These are phyloP conservation scores for Crithidia expoeki DNA, from an alignment of 208 protist species.

Conservation along the genomic window DNA sequence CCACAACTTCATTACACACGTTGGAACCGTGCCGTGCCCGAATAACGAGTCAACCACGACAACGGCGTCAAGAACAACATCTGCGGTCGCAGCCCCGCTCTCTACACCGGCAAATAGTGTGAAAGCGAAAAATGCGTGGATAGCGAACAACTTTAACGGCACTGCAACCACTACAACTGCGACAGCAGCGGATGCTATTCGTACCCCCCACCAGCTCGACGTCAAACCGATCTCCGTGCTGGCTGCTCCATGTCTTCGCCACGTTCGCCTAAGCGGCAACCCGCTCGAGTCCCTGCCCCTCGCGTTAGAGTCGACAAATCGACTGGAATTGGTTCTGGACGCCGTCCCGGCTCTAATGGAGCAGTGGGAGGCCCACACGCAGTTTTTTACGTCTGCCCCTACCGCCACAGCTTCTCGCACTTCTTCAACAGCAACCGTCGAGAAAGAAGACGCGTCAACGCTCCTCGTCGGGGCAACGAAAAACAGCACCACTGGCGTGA, in stretches of 20 bases:
- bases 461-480: too few relatives aligned
- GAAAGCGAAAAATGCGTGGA: too few relatives aligned
- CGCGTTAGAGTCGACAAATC: constrained; percentile 48
- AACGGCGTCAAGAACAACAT: too few relatives aligned
- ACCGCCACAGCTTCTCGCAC: not conserved
- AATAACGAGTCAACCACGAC: too few relatives aligned
- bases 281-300: constrained; percentile 59
- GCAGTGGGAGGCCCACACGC: constrained; percentile 60
- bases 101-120: not conserved
- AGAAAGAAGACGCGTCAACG: too few relatives aligned
- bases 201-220: too few relatives aligned
- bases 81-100: too few relatives aligned
- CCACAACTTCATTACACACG: constrained; percentile 59
- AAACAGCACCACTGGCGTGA: too few relatives aligned
- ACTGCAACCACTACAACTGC: too few relatives aligned
- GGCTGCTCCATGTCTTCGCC: constrained; percentile 51
- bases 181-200: too few relatives aligned
- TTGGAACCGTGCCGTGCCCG: constrained; percentile 33
- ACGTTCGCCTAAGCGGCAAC: constrained; percentile 75
- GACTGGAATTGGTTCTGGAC: constrained; percentile 75
- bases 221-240: constrained; percentile 49
- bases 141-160: too few relatives aligned
- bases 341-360: constrained; percentile 64
- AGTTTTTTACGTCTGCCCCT: not conserved
- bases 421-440: too few relatives aligned